Evolutionary conservation across 805 yeast species (phyloP).

Genomic region (Kuraishia capsulata): DNA sequence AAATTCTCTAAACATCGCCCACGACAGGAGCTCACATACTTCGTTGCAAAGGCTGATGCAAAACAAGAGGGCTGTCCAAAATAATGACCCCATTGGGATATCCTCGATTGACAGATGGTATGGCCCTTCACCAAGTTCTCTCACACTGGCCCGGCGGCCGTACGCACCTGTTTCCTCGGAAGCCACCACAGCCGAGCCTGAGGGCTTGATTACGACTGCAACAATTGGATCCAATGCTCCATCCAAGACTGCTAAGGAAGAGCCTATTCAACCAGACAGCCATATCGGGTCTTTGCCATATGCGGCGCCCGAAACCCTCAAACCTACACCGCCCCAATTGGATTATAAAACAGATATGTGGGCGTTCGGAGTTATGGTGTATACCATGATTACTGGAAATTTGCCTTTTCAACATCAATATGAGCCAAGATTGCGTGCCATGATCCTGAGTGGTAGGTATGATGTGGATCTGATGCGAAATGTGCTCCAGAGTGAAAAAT

Average conservation of each 20-base stretch:
- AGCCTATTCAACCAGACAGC: slow-evolving; percentile 44
- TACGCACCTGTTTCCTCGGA: background rate
- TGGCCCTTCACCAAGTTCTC: slow-evolving; percentile 19
- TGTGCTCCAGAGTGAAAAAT: too few relatives aligned
- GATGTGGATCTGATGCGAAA: slow-evolving; percentile 35
- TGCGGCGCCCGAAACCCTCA: slow-evolving; percentile 80
- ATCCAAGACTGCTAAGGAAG: background rate
- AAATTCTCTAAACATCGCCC: background rate
- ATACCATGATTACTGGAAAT: slow-evolving; percentile 62
- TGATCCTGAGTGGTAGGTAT: slow-evolving; percentile 61
- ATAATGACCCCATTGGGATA: slow-evolving; percentile 22
- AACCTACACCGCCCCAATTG: slow-evolving; percentile 45
- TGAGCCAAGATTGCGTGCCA: slow-evolving; percentile 68
- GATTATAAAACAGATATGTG: slow-evolving; percentile 76
- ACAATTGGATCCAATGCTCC: background rate
- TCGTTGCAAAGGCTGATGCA: background rate
- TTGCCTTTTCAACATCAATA: slow-evolving; percentile 81
- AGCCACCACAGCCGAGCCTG: background rate
- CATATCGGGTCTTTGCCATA: slow-evolving; percentile 88
- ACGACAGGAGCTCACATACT: background rate
- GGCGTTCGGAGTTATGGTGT: slow-evolving; percentile 81
- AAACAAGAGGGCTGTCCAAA: background rate
- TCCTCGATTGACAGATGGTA: slow-evolving; percentile 15
- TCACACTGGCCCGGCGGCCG: too few relatives aligned
- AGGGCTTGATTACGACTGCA: background rate